phyloP scores from a whole-genome alignment of 495 filamentous ascomycete genomes.

The Oidiodendron maius region DNA sequence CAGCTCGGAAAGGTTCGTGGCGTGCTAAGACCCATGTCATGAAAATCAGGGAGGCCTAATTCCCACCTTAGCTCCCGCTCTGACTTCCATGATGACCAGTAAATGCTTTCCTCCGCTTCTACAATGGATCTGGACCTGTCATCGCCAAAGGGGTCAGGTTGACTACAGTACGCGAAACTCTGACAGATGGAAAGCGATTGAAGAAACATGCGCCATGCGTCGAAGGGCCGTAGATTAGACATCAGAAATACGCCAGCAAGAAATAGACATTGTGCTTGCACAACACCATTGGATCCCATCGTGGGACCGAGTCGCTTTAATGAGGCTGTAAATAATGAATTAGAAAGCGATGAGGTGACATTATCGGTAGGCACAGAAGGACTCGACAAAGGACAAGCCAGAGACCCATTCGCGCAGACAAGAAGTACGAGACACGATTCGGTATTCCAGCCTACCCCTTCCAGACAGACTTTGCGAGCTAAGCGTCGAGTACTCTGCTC shows the following conservation, averaged over 20 bases:
- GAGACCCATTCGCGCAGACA: slow-evolving; percentile 22
- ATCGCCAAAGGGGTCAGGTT: not conserved
- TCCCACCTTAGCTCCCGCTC: slow-evolving; percentile 27
- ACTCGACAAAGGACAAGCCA: slow-evolving; percentile 10
- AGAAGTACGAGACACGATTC: slow-evolving; percentile 20
- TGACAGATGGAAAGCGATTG: not conserved
- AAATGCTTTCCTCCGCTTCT: slow-evolving; percentile 1
- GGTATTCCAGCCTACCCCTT: slow-evolving; percentile 21
- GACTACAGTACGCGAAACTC: not conserved
- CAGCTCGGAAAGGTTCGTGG: not conserved
- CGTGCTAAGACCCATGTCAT: slow-evolving; percentile 12
- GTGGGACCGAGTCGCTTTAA: slow-evolving; percentile 13
- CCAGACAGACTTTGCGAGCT: slow-evolving; percentile 13
- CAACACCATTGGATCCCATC: not conserved
- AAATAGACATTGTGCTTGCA: slow-evolving; percentile 13
- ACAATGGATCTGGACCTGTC: not conserved
- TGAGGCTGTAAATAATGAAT: not conserved
- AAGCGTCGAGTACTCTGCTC: slow-evolving; percentile 13
- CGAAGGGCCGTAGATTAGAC: slow-evolving; percentile 10
- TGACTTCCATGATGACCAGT: not conserved
- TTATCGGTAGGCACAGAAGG: not conserved
- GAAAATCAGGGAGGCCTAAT: slow-evolving; percentile 22
- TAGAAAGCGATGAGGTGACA: not conserved
- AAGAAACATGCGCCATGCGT: slow-evolving; percentile 9
- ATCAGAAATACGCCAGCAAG: slow-evolving; percentile 16